A percentile compares a stretch with the other conserved stretches of the same genome.
These are phyloP conservation scores for Ophiognomonia clavigignenti-juglandacearum DNA, from an alignment of 2,329 filamentous ascomycete species.

Conservation along the genomic window DNA sequence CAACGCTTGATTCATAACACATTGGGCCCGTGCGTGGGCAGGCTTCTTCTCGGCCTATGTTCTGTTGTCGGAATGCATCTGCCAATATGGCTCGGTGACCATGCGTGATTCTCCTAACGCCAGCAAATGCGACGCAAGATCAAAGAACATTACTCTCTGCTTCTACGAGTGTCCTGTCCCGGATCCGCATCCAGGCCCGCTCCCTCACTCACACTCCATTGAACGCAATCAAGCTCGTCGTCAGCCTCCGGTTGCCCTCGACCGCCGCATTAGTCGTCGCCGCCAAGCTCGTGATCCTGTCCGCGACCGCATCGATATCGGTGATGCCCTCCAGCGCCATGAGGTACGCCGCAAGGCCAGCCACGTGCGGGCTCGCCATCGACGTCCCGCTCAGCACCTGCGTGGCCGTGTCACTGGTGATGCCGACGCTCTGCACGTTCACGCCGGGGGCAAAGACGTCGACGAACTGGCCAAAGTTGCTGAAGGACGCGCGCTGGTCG, in stretches of 20 bases:
- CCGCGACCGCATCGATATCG: conserved; percentile 36
- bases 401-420: conserved; percentile 40
- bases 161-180: too few species aligned
- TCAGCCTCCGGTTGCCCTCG: conserved; percentile 34
- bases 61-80: too few species aligned
- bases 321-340: conserved; percentile 51
- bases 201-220: conserved; percentile 35
- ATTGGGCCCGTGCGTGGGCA: too few species aligned
- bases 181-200: too few species aligned
- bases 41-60: too few species aligned
- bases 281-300: conserved; percentile 50
- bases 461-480: conserved; percentile 52
- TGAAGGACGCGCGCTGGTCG: conserved; percentile 48
- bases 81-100: too few species aligned
- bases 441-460: conserved; percentile 55
- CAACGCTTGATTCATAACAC: too few species aligned
- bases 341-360: conserved; percentile 64
- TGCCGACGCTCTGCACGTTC: conserved; percentile 47
- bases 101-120: too few species aligned
- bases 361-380: conserved; percentile 65
- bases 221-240: conserved; percentile 52
- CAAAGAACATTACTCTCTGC: too few species aligned
- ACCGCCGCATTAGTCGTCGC: conserved; percentile 39
- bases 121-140: too few species aligned
- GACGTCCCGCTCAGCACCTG: conserved; percentile 48